Evolutionary conservation across 2,329 filamentous ascomycete genomes (phyloP).

Genomic region (Gaeumannomyces sp.): DNA sequence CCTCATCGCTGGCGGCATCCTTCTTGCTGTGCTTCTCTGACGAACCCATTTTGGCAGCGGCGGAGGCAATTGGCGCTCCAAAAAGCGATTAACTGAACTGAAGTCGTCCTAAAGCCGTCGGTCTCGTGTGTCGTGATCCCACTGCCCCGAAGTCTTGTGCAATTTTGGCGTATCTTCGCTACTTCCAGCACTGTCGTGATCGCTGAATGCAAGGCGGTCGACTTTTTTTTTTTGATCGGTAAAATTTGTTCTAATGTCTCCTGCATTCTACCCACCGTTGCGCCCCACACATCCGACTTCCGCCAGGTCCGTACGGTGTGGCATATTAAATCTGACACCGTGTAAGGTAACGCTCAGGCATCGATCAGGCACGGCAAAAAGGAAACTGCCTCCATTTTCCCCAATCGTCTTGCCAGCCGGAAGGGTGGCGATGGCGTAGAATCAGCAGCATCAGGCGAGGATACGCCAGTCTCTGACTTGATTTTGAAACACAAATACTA

Average conservation of each 20-base stretch:
- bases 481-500: neutral
- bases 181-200: neutral
- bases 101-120: neutral
- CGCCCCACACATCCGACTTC: neutral
- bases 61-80: neutral
- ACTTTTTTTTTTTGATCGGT: constrained; percentile 8
- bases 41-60: constrained; percentile 14
- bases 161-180: neutral
- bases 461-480: neutral
- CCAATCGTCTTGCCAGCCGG: neutral
- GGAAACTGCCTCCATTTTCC: neutral
- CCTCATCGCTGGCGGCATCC: constrained; percentile 8
- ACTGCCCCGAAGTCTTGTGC: neutral
- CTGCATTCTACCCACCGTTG: neutral
- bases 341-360: neutral
- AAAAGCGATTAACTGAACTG: neutral
- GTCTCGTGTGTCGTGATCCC: neutral
- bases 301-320: neutral
- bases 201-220: constrained; percentile 3
- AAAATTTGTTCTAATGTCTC: constrained; percentile 6
- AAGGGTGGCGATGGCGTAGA: neutral
- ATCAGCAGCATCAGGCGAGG: too few relatives aligned
- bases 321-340: neutral
- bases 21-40: constrained; percentile 14
- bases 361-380: neutral